phyloP scores from a whole-genome alignment of 176 grass and related monocot genomes.

The Dactylis glomerata region DNA sequence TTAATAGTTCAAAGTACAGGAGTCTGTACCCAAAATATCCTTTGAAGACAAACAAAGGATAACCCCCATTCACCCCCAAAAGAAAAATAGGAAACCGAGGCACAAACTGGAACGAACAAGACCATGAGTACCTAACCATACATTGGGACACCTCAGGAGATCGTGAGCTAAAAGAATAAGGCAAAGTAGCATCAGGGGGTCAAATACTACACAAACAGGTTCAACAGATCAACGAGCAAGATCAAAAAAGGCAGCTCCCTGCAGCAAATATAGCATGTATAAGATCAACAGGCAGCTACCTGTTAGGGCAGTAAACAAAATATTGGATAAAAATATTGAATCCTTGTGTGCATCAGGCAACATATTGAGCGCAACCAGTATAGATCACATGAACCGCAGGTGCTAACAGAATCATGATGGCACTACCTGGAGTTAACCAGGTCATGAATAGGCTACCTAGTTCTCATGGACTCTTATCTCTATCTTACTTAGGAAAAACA shows the following conservation, averaged over 20 bases:
- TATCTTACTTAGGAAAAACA: neutral
- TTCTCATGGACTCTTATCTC: neutral
- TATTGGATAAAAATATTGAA: neutral
- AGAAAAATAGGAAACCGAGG: neutral
- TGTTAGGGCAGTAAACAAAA: neutral
- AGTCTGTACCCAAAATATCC: neutral
- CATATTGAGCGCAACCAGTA: neutral
- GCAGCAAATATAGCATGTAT: neutral
- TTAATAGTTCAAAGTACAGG: neutral
- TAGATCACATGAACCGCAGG: neutral
- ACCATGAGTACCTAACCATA: neutral
- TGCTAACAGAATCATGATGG: neutral
- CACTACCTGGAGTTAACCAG: neutral
- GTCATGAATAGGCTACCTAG: neutral
- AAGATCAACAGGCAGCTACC: neutral
- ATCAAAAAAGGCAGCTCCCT: neutral
- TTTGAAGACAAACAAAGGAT: neutral
- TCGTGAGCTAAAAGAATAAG: neutral
- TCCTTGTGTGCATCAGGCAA: neutral
- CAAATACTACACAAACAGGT: neutral
- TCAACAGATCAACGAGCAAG: neutral
- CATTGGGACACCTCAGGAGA: neutral
- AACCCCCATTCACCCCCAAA: neutral
- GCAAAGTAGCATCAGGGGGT: neutral
- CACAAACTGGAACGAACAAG: neutral